These are phyloP conservation scores for Jacaranda copaia DNA, from an alignment of 257 asterid genomes.

Conservation along the genomic window DNA sequence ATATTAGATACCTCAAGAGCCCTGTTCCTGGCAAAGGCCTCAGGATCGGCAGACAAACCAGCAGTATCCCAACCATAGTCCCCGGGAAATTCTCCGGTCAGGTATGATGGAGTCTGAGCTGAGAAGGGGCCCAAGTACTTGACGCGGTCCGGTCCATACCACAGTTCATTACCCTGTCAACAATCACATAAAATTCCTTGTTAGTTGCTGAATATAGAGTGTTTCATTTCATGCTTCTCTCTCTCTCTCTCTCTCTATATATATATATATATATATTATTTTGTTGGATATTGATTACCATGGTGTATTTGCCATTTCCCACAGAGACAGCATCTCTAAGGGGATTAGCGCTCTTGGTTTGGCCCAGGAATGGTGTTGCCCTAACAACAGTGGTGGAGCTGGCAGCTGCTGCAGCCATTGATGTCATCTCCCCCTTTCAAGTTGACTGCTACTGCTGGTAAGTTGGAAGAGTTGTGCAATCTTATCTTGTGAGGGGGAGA, in stretches of 20 bases:
- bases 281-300: slow-evolving; percentile 39
- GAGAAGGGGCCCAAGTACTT: slow-evolving; percentile 82
- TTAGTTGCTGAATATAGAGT: neutral
- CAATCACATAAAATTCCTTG: neutral
- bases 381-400: slow-evolving; percentile 60
- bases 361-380: slow-evolving; percentile 75
- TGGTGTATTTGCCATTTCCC: slow-evolving; percentile 58
- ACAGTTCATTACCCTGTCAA: slow-evolving; percentile 54
- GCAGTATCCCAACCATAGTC: slow-evolving; percentile 87
- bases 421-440: slow-evolving; percentile 36
- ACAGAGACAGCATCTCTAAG: slow-evolving; percentile 59
- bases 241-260: too few relatives aligned
- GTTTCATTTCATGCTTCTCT: too few relatives aligned
- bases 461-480: neutral
- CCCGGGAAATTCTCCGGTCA: slow-evolving; percentile 73
- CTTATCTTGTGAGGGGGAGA: neutral
- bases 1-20: slow-evolving; percentile 66
- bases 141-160: slow-evolving; percentile 79
- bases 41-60: slow-evolving; percentile 76
- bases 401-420: slow-evolving; percentile 61
- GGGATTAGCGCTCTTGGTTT: slow-evolving; percentile 58
- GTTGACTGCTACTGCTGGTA: neutral
- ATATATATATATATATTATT: too few relatives aligned
- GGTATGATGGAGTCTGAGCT: slow-evolving; percentile 78
- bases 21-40: slow-evolving; percentile 72